A percentile compares a stretch with the other conserved stretches of the same genome.
Evolutionary conservation across 345 rosid species (phyloP).

Genomic region (Hypericum perforatum): DNA sequence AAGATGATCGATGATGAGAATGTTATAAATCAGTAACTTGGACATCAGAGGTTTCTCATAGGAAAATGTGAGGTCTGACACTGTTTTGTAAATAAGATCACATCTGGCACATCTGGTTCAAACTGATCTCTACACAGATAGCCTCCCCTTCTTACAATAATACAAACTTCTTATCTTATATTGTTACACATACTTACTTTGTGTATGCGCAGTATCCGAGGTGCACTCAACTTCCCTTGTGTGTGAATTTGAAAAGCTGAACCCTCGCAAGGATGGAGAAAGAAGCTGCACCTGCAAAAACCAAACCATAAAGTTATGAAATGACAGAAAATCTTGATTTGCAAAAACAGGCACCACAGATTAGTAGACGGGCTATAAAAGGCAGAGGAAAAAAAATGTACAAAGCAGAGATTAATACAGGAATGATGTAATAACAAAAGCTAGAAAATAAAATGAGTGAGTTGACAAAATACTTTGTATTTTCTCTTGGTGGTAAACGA

Average conservation of each 20-base stretch:
- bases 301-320: constrained; percentile 1
- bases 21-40: too few species aligned
- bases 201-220: constrained; percentile 92
- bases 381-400: neutral
- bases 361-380: neutral
- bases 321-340: neutral
- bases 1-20: too few species aligned
- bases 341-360: constrained; percentile 2
- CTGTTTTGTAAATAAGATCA: too few species aligned
- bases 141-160: too few species aligned
- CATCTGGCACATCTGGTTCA: too few species aligned
- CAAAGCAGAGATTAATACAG: neutral
- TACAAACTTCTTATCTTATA: neutral
- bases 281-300: constrained; percentile 86
- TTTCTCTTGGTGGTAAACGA: constrained; percentile 88
- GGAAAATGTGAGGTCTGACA: too few species aligned
- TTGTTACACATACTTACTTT: constrained; percentile 44
- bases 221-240: constrained; percentile 97
- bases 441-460: constrained; percentile 4
- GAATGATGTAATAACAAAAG: neutral
- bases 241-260: constrained; percentile 72
- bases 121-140: too few species aligned
- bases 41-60: too few species aligned
- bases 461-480: constrained; percentile 54
- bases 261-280: constrained; percentile 88